Evolutionary conservation across 1,139 yeast species (phyloP), one percentile per base, ranked within the genome.

Genomic region (Nakaseomyces delphensis): DNA sequence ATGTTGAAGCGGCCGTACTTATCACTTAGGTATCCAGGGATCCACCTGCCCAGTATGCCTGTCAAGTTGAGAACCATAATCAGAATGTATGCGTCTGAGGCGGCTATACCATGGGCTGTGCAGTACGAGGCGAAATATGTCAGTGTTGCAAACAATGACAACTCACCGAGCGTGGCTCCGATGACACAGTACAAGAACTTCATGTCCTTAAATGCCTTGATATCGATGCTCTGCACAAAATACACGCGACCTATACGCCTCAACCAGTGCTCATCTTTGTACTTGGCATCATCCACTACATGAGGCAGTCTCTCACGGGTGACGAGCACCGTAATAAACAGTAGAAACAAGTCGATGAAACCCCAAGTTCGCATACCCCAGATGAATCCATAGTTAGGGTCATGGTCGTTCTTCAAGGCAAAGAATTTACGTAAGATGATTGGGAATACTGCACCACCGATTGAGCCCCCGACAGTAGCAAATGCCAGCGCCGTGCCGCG

Each of bases 371-470:
- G 65, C 43, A 79, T 66, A 2, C 82, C 77, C 77, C 83, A 77
- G 23, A 63, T 64, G 54, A 68, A 79, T 0, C 85, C 85, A 20
- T 74, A 65, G 24, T 59, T 52, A 2, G 59, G 65, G 18, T 43
- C 41, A 21, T 24, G 38, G 3, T 16, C 40, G 4, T 40, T 28
- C 11, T 47, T 39, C 47, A 50, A 45, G 5, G 48, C 36, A 53
- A 75, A 77, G 40, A 79, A 62, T 29, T 66, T 61, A 51, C 79
- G 70, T 44, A 80, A 66, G 72, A 78, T 68, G 25, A 79, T 59
- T 1, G 86, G 81, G 56, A 77, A 76, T 1, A 77, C 63, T 20
- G 77, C 71, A 38, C 84, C 84, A 14, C 89, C 89, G 4, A 79
- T 56, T 25, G 79, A 70, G 0, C 86, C 86, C 11, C 86, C 85